Evolutionary conservation across 2,329 filamentous ascomycete genomes (phyloP), one percentile per base, ranked within the genome.

Genomic region (Colletotrichum abscissum): DNA sequence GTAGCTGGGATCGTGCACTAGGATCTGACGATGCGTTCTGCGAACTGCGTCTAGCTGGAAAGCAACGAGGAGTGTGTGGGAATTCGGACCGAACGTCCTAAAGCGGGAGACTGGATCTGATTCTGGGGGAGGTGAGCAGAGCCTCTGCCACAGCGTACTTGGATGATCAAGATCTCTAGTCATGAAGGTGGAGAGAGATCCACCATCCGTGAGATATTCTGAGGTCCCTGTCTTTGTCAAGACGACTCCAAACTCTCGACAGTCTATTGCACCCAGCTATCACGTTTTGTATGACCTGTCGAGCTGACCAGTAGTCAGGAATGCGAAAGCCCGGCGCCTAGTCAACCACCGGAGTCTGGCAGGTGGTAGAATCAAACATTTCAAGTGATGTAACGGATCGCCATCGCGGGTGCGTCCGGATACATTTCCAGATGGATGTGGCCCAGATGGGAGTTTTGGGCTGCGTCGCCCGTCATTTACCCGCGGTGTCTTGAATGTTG

Each of bases 331-430:
- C 22, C 26, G 55, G 42, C 46, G 26, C 46, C 70, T 56, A 26
- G 70, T 62, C 70, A 73, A 73, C 70, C 26, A 49, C 42, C 42
- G 42, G 55, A 22, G 22, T 16, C 33, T 60, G 59, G 22, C 24
- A 57, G 33, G 70, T 60, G 30, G 16, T n/a, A 57, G 33, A 67
- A 57, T 70, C 66, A 56, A 24, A n/a, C 60, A 70, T 22, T 46
- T 22, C 28, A n/a, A 28, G 70, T 56, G 67, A 73, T 73, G 70
- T 72, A 70, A 70, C 33, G 11, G 70, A 73, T 73, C 70, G 35
- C 64, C 60, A 33, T 42, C 33, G n/a, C 70, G 60, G 55, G 33
- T 65, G 60, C 22, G 60, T 60, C 60, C 59, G 46, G 67, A 73
- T 22, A 60, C 67, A 73, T 64, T 73, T 55, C 52, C 38, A 55